phyloP scores from a whole-genome alignment of 1,284 basidiomycete genomes.

The Wallemia hederae region DNA sequence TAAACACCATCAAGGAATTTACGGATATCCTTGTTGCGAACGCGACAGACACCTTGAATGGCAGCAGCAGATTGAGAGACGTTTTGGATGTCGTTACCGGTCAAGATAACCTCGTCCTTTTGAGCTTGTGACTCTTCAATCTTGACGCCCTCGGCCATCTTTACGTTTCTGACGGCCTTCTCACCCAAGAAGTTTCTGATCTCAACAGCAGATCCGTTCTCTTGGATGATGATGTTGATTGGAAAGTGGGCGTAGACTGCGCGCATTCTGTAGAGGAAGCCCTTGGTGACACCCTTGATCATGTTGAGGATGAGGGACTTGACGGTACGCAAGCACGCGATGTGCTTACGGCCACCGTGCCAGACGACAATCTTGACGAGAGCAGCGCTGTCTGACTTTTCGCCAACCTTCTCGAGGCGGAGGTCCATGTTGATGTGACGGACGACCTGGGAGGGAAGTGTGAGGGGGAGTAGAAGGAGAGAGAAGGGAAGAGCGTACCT shows the following conservation, averaged over 20 bases:
- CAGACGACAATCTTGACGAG: conserved; percentile 81
- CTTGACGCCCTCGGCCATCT: conserved; percentile 69
- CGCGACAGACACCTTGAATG: conserved; percentile 75
- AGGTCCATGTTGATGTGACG: conserved; percentile 94
- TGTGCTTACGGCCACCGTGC: conserved; percentile 95
- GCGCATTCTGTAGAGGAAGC: conserved; percentile 99
- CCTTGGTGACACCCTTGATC: conserved; percentile 91
- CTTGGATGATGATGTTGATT: conserved; percentile 93
- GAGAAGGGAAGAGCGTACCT: conserved; percentile 18
- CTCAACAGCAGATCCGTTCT: conserved; percentile 46
- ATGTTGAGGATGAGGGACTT: conserved; percentile 86
- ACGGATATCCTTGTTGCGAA: conserved; percentile 69
- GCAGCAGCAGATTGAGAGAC: conserved; percentile 90
- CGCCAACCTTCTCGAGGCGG: conserved; percentile 29
- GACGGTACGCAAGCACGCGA: conserved; percentile 90
- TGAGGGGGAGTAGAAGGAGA: not conserved
- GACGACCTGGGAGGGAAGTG: conserved; percentile 23
- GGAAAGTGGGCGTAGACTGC: conserved; percentile 99
- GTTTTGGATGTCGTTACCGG: conserved; percentile 81
- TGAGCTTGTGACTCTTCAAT: conserved; percentile 71
- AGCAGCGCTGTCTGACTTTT: conserved; percentile 23
- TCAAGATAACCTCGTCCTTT: conserved; percentile 82
- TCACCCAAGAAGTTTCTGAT: conserved; percentile 92
- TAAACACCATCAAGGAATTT: conserved; percentile 1
- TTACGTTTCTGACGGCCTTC: conserved; percentile 68